Percentiles rank a stretch among this genome's conserved stretches.
phyloP scores from a whole-genome alignment of 2,329 filamentous ascomycete genomes.

The Fusarium marasasianum region DNA sequence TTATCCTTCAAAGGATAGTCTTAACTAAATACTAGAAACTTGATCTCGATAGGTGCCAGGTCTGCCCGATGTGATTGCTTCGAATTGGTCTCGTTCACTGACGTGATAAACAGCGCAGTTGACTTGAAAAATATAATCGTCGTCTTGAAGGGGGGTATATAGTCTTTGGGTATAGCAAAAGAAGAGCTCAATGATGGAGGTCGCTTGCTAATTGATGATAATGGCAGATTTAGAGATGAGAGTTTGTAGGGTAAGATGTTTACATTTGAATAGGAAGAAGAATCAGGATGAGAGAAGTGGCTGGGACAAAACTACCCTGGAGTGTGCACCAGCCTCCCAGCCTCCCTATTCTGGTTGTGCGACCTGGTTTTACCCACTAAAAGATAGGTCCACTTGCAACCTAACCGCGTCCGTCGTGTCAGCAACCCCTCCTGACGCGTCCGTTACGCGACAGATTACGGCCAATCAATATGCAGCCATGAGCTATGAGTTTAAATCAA shows the following conservation, averaged over 20 bases:
- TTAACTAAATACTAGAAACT: slow-evolving; percentile 26
- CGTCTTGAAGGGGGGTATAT: slow-evolving; percentile 2
- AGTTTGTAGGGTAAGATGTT: slow-evolving; percentile 38
- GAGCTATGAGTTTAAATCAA: slow-evolving; percentile 17
- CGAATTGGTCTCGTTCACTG: slow-evolving; percentile 24
- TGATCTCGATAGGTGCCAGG: slow-evolving; percentile 35
- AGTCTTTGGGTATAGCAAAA: slow-evolving; percentile 15
- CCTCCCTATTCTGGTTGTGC: slow-evolving; percentile 36
- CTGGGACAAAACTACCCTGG: slow-evolving; percentile 43
- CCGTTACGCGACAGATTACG: slow-evolving; percentile 40
- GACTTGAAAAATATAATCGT: slow-evolving; percentile 6
- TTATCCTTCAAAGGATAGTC: slow-evolving; percentile 9
- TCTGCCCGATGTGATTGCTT: slow-evolving; percentile 21
- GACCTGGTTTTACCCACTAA: slow-evolving; percentile 28
- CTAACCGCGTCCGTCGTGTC: slow-evolving; percentile 35
- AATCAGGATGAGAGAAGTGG: slow-evolving; percentile 38
- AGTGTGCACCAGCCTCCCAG: slow-evolving; percentile 38
- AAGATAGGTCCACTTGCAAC: slow-evolving; percentile 16
- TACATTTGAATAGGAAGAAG: slow-evolving; percentile 37
- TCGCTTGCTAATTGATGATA: slow-evolving; percentile 36
- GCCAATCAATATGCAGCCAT: slow-evolving; percentile 38
- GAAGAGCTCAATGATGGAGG: slow-evolving; percentile 29
- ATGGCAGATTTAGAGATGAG: slow-evolving; percentile 40
- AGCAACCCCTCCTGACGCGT: slow-evolving; percentile 40
- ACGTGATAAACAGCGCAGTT: slow-evolving; percentile 28